These are phyloP conservation scores for Mortierella sp. DNA, from an alignment of 371 early-diverging fungal species.

Conservation along the genomic window DNA sequence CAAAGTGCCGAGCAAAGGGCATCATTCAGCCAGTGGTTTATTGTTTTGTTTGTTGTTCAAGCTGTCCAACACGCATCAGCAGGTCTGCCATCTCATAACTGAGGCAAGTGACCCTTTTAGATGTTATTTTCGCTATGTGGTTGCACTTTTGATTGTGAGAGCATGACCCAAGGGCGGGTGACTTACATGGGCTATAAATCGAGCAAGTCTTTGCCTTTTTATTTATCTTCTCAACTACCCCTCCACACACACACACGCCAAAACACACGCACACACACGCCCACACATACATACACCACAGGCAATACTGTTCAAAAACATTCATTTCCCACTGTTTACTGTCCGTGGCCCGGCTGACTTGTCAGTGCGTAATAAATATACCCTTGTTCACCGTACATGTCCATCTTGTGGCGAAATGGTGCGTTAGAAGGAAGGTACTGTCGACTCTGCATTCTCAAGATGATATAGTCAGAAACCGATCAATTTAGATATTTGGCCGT, in stretches of 20 bases:
- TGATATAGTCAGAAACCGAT: background rate
- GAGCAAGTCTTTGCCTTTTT: too few species aligned
- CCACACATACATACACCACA: too few species aligned
- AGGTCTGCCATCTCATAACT: background rate
- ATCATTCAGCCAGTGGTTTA: background rate
- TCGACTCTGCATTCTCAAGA: background rate
- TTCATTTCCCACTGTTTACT: background rate
- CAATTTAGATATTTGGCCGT: background rate
- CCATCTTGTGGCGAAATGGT: background rate
- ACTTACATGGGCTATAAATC: background rate
- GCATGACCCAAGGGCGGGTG: conserved; percentile 4
- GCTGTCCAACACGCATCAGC: background rate
- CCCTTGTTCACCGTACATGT: background rate
- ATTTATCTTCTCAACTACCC: too few species aligned
- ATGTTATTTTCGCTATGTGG: background rate
- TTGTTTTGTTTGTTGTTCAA: background rate
- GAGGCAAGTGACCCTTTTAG: conserved; percentile 1
- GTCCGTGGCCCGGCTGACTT: background rate
- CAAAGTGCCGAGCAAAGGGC: background rate
- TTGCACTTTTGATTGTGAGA: background rate
- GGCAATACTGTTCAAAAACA: too few species aligned
- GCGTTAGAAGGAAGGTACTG: background rate
- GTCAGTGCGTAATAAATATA: background rate
- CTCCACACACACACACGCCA: too few species aligned
- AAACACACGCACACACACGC: too few species aligned